Base-by-base conservation (phyloP, 805 yeast species). In the Millerozyma miso region DNA sequence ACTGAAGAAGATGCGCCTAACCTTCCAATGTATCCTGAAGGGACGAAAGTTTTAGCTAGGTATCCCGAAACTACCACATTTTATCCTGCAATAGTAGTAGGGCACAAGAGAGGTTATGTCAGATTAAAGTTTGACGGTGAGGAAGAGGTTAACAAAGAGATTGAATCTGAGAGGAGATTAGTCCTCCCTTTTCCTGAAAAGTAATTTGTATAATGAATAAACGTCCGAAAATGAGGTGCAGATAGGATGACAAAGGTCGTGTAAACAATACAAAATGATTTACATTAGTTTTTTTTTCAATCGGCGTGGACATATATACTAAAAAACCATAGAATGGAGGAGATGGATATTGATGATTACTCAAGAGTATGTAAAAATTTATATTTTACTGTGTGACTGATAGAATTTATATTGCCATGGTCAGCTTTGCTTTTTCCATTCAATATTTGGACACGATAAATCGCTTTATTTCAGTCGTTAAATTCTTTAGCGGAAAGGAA, bases 51-150 rank as follows among this genome's bases (percentile, higher is more conserved):
- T 3, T 69, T 93, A 45, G 99, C 97, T 0, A 75, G 95, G 54
- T 93, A 93, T 55, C 99, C 99, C 1, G 99, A 93, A 53, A 93
- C 99, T 0, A 93, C 99, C 0, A 90, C 98, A 0, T 93, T 93
- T 55, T 93, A 93, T 55, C 88, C 95, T 3, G 99, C 99, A 0
- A 87, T 86, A 39, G 97, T 93, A 2, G 81, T 82, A 18, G 90
- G 95, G 0, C 73, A 78, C 37, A 81, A 79, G 41, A 73, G 86
- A 50, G 89, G 90, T 0, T 77, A 74, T 10, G 91, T 95, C 49
- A 68, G 88, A 49, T 70, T 93, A 43, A 79, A 80, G 55, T 93
- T 93, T 56, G 98, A 91, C 51, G 99, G 98, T 7, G 99, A 93
- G 60, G 99, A 93, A 59, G 99, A 93, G 55, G 95, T 81, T 0